Evolutionary conservation across 2,329 filamentous ascomycete species (phyloP).

Genomic region (Aspergillus piperis): DNA sequence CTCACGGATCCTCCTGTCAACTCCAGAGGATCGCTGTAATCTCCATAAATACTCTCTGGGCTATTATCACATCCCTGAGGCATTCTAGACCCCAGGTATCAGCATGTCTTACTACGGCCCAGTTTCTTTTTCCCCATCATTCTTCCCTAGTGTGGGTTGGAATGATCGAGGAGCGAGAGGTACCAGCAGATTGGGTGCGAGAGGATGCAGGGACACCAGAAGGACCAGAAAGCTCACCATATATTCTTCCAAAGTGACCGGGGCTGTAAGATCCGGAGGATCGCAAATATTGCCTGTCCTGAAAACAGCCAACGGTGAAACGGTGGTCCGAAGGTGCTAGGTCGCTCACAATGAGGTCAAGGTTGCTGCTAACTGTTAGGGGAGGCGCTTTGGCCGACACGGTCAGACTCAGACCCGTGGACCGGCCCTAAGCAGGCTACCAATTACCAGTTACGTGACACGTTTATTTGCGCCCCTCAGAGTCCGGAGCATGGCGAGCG

Average conservation of each 20-base stretch:
- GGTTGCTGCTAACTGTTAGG: neutral
- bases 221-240: neutral
- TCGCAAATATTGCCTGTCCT: neutral
- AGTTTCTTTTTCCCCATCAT: no score
- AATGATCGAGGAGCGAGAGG: no score
- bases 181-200: no score
- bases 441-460: conserved; percentile 14
- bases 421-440: neutral
- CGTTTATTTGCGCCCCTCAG: conserved; percentile 15
- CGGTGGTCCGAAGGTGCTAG: conserved; percentile 15
- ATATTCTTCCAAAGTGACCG: neutral
- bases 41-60: no score
- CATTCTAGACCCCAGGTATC: neutral
- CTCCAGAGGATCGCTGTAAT: neutral
- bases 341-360: conserved; percentile 5
- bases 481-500: conserved; percentile 7
- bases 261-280: conserved; percentile 4
- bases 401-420: conserved; percentile 17
- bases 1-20: conserved; percentile 4
- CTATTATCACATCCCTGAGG: neutral
- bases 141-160: no score
- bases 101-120: no score
- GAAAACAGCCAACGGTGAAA: conserved; percentile 17
- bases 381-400: conserved; percentile 18
- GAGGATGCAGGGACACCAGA: neutral